A percentile compares a stretch with the other conserved stretches of the same genome.
Evolutionary conservation across 2,329 filamentous ascomycete species (phyloP).

Genomic region (Gaeumannomyces tritici): DNA sequence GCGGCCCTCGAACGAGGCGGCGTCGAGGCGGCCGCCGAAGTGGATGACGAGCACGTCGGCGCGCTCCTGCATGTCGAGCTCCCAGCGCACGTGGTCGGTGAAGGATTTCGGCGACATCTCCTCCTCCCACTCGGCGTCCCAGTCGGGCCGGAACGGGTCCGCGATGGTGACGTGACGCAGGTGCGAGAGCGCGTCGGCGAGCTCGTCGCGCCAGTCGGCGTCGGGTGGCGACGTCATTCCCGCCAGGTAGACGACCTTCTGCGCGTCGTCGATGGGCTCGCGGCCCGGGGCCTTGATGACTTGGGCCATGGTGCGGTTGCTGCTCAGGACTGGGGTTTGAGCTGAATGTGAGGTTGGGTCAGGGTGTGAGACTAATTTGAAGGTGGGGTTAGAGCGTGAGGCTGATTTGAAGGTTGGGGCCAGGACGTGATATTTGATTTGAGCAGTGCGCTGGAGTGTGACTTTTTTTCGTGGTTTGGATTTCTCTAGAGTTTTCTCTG

Average conservation of each 20-base stretch:
- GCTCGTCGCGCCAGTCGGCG: conserved; percentile 35
- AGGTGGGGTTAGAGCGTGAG: too few species aligned
- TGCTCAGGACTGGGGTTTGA: background rate
- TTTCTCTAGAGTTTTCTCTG: too few species aligned
- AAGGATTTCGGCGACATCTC: conserved; percentile 38
- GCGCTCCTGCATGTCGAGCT: conserved; percentile 43
- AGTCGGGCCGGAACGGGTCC: conserved; percentile 47
- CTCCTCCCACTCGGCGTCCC: conserved; percentile 44
- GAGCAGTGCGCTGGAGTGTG: too few species aligned
- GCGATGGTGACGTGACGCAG: conserved; percentile 39
- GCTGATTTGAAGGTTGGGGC: too few species aligned
- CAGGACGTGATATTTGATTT: too few species aligned
- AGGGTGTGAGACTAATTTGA: too few species aligned
- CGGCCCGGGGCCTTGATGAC: background rate
- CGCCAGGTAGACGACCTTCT: conserved; percentile 42
- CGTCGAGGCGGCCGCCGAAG: conserved; percentile 28
- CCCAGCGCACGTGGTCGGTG: conserved; percentile 49
- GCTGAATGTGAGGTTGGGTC: too few species aligned
- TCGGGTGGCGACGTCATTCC: conserved; percentile 39
- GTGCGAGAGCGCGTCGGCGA: conserved; percentile 29
- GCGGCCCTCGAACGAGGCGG: background rate
- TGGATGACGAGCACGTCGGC: conserved; percentile 47
- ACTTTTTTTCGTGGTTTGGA: too few species aligned
- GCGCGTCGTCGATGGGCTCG: background rate
- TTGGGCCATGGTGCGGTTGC: background rate